Base-by-base conservation (phyloP, 2,329 filamentous ascomycete genomes). In the Nigrospora osmanthi region DNA sequence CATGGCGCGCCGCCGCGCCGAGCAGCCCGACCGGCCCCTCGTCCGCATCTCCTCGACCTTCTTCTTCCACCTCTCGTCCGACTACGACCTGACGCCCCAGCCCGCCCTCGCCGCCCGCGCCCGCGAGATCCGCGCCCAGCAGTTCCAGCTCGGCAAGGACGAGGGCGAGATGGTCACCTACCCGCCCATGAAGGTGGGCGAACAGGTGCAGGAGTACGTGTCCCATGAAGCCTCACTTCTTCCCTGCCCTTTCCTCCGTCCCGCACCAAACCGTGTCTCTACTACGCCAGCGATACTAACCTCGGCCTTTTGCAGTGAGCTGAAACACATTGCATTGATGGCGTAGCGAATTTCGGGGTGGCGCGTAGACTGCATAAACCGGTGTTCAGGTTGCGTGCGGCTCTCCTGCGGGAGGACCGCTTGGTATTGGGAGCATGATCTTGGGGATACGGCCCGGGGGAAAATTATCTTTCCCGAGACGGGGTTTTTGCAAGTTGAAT, bases 1-100 rank as follows among this genome's bases (percentile, higher is more conserved):
- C 3, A 68, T 80, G 4, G 66, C 66, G 49, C 56, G 56, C 42
- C 68, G 77, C 35, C 63, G 58, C 44, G 43, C 35, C 0, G 61
- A 70, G 36, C 52, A 62, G 11, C 72, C 75, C 0, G 69, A 72
- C 15, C 60, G 76, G 1, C 78, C 77, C 12, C 65, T 75, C 3
- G 58, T 80, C 14, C 67, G 78, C 40, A 81, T 81, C 57, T 78
- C 75, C 33, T 78, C 74, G 40, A 81, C 78, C 3, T 67, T 80
- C 46, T 81, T 81, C 63, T 81, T 75, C 72, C 78, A 81, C 43
- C 62, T 81, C 23, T 70, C 68, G 36, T 78, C 74, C 15, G 78
- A 81, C 53, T 71, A 71, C 46, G 75, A 80, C 45, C 60, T 81
- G 7, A 60, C 54, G 3, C 78, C 78, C 2, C 65, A 81, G 36